phyloP scores from a whole-genome alignment of 345 rosid species.

The Salix koriyanagi region DNA sequence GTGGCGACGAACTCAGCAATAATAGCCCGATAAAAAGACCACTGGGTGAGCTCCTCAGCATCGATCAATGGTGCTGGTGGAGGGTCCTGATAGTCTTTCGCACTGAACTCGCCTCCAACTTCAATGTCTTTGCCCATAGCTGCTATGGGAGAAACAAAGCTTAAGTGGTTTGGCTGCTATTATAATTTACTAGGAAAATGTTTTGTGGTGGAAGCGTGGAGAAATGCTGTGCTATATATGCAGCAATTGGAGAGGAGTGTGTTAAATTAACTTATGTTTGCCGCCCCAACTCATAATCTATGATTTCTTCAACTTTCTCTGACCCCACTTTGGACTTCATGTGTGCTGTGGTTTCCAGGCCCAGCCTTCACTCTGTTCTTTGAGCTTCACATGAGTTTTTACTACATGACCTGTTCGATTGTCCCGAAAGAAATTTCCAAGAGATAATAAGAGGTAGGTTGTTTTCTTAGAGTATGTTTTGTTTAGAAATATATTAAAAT shows the following conservation, averaged over 20 bases:
- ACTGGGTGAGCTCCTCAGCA: constrained; percentile 30
- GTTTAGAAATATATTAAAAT: too few relatives aligned
- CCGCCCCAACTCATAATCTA: neutral
- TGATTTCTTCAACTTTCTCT: neutral
- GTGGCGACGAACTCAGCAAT: constrained; percentile 47
- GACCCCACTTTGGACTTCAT: constrained; percentile 7
- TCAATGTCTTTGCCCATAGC: constrained; percentile 36
- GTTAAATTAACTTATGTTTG: neutral
- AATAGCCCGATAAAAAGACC: constrained; percentile 43
- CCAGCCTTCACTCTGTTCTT: too few relatives aligned
- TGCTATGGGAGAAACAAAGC: neutral
- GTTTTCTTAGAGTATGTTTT: too few relatives aligned
- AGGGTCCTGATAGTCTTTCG: constrained; percentile 43
- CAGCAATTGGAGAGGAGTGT: neutral
- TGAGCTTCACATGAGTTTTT: too few relatives aligned
- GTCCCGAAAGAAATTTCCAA: too few relatives aligned
- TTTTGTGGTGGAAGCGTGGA: neutral
- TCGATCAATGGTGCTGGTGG: constrained; percentile 44
- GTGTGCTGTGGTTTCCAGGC: neutral
- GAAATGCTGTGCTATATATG: neutral
- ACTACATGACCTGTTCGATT: too few relatives aligned
- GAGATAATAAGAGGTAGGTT: too few relatives aligned
- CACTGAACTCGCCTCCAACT: constrained; percentile 20
- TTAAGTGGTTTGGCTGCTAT: neutral
- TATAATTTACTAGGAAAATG: neutral